Conservation (phyloP, 2,329 filamentous ascomycete genomes). For the Botrytis galanthina region DNA sequence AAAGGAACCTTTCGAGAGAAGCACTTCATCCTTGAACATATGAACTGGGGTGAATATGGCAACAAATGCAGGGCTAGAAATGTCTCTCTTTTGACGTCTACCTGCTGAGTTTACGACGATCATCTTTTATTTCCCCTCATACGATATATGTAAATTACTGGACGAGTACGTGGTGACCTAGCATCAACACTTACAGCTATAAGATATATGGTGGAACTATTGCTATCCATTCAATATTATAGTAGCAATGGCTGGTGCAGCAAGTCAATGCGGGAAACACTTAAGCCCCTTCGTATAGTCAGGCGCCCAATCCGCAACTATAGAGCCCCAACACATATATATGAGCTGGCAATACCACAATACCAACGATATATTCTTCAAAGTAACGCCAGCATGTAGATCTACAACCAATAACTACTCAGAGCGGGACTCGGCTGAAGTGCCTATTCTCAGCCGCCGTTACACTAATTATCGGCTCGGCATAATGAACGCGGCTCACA, state of each 20-base stretch:
- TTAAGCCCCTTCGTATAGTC: neutral
- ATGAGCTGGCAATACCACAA: neutral
- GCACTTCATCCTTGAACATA: neutral
- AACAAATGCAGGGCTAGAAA: neutral
- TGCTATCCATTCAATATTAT: neutral
- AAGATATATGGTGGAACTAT: neutral
- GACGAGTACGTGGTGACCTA: neutral
- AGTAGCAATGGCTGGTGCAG: neutral
- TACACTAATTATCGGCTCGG: conserved; percentile 5
- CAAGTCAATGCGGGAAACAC: neutral
- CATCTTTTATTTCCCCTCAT: too few species aligned
- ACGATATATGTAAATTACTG: neutral
- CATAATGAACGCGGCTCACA: conserved; percentile 7
- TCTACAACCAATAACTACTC: neutral
- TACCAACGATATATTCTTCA: neutral
- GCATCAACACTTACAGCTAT: neutral
- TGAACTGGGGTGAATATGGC: neutral
- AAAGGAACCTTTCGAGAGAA: neutral
- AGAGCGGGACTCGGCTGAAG: neutral
- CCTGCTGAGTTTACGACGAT: neutral
- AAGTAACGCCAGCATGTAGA: neutral
- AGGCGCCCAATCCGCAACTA: neutral
- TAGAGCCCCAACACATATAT: neutral
- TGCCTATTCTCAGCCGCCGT: conserved; percentile 6
- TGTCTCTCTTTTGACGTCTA: neutral